These are phyloP conservation scores for Lanmaoa pseudosensibilis DNA, from an alignment of 768 basidiomycete genomes.

Conservation along the genomic window DNA sequence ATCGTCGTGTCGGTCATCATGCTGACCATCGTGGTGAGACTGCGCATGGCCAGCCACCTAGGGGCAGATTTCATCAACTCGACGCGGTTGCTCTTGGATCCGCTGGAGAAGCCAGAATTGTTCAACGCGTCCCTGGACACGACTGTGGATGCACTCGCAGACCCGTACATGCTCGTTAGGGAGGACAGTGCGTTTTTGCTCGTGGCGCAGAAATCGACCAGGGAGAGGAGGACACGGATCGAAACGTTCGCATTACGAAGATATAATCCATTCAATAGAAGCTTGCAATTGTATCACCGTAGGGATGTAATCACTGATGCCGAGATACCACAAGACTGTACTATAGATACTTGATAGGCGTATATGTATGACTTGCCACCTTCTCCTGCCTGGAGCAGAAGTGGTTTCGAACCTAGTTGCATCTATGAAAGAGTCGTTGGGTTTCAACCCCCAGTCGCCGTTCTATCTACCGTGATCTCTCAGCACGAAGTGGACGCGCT, in stretches of 20 bases:
- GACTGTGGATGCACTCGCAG: background rate
- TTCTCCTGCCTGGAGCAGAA: no score
- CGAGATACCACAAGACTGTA: background rate
- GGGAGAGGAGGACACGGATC: no score
- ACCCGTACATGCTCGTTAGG: conserved; percentile 8
- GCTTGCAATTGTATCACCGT: no score
- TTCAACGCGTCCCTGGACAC: conserved; percentile 9
- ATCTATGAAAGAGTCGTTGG: no score
- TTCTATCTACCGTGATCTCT: no score
- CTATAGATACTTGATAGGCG: background rate
- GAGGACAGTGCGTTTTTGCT: conserved; percentile 1
- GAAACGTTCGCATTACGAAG: background rate
- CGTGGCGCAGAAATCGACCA: background rate
- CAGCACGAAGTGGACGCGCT: no score
- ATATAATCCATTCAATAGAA: background rate
- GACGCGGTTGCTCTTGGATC: conserved; percentile 13
- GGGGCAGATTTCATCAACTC: conserved; percentile 8
- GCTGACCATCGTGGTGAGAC: conserved; percentile 6
- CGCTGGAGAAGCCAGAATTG: conserved; percentile 9
- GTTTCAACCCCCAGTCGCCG: no score
- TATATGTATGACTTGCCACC: no score
- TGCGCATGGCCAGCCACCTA: conserved; percentile 6
- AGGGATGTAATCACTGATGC: background rate
- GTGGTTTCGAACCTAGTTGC: no score
- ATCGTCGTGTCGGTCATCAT: conserved; percentile 10